phyloP scores from a whole-genome alignment of 2,329 filamentous ascomycete species.

The Neofusicoccum umdonicola region DNA sequence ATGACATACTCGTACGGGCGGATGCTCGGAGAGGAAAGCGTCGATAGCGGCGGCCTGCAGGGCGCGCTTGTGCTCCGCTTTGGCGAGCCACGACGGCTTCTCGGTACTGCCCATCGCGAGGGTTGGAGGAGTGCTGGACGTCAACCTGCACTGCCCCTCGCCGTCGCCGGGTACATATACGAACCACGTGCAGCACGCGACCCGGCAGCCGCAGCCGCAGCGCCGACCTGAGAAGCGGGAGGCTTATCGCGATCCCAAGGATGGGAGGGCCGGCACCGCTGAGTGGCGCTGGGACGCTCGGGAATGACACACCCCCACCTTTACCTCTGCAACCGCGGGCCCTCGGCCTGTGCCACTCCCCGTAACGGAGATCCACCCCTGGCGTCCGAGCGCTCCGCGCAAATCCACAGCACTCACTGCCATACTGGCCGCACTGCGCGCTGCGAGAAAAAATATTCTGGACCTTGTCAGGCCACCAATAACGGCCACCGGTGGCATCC shows the following conservation, averaged over 20 bases:
- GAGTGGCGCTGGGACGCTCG: not conserved
- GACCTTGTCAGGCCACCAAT: conserved; percentile 10
- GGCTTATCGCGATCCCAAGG: not conserved
- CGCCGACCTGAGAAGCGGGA: not conserved
- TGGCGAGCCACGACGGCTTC: not conserved
- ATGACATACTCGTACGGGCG: conserved; percentile 1
- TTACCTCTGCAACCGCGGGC: not conserved
- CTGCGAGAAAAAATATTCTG: not conserved
- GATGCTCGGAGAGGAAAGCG: conserved; percentile 7
- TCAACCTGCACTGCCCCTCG: too few relatives aligned
- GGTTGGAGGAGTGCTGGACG: not conserved
- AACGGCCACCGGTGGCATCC: not conserved
- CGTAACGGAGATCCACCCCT: not conserved
- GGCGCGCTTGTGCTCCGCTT: conserved; percentile 6
- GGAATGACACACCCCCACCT: too few relatives aligned
- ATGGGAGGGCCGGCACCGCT: not conserved
- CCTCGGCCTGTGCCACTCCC: too few relatives aligned
- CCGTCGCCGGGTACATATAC: not conserved
- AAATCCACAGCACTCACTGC: conserved; percentile 2
- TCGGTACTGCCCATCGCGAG: not conserved
- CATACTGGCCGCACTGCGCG: not conserved
- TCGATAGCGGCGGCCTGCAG: conserved; percentile 3
- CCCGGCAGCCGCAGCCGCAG: conserved; percentile 2
- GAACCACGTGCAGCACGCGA: not conserved
- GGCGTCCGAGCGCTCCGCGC: conserved; percentile 6